A percentile compares a stretch with the other conserved stretches of the same genome.
Conservation (phyloP, 352 stramenopile species). For the Globisporangium apiculatum region DNA sequence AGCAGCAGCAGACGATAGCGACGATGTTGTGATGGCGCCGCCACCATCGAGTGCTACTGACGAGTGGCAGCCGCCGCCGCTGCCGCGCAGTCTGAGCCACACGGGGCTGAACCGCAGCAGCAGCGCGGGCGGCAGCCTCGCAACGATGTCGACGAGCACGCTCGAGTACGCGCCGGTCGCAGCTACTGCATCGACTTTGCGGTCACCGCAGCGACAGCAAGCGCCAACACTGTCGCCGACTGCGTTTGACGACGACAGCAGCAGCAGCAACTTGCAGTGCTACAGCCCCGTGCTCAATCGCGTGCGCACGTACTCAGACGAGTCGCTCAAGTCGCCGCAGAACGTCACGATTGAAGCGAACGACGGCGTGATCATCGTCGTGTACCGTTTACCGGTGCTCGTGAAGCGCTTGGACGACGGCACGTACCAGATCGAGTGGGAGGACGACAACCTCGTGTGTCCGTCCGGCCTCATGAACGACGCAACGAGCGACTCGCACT, state of each 20-base stretch:
- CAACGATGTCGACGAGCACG: neutral
- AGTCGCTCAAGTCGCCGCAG: conserved; percentile 52
- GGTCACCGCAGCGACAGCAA: too few relatives aligned
- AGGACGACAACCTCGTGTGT: conserved; percentile 86
- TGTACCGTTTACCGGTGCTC: conserved; percentile 94
- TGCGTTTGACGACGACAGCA: conserved; percentile 9
- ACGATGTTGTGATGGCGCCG: conserved; percentile 8
- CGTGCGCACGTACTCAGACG: conserved; percentile 45
- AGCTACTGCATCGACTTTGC: too few relatives aligned
- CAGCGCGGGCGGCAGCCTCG: neutral
- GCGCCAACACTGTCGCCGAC: neutral
- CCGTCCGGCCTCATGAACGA: conserved; percentile 73
- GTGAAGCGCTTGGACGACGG: conserved; percentile 68
- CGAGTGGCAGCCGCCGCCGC: conserved; percentile 3
- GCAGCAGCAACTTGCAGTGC: conserved; percentile 1
- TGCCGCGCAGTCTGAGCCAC: conserved; percentile 10
- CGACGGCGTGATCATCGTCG: conserved; percentile 95
- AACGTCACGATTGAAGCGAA: conserved; percentile 89
- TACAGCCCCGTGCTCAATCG: conserved; percentile 39
- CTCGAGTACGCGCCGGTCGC: neutral
- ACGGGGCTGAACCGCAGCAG: neutral
- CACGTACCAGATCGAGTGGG: conserved; percentile 80
- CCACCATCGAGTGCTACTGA: neutral
- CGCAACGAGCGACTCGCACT: conserved; percentile 46
- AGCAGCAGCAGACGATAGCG: conserved; percentile 2